Base-by-base conservation (phyloP, 805 yeast species). In the Vanderwaltozyma verrucispora region DNA sequence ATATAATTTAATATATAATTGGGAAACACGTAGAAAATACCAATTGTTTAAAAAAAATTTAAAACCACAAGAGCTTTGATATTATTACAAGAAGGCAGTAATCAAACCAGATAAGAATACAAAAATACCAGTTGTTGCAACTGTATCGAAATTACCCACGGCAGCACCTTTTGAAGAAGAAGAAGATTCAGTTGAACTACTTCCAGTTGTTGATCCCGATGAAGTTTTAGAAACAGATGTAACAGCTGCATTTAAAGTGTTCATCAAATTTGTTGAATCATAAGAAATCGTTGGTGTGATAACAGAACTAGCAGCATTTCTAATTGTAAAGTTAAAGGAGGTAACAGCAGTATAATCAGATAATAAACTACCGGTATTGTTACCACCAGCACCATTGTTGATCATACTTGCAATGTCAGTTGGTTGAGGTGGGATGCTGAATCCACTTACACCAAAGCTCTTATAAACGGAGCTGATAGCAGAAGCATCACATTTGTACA, bases 351-450 rank as follows among this genome's bases (percentile, higher is more conserved):
- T 48, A 31, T 69, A 59, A 32, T 61, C 63, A n/a, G 50, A 46
- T 39, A 72, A 49, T 21, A 74, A 50, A 24, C 60, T 37, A 42
- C 79, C 79, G 38, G 62, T 49, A 36, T 71, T 68, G 20, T 67
- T 50, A 40, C 62, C 58, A 43, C 62, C 61, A 30, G 64, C 71
- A 56, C 80, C 80, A 44, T 69, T 54, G 41, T 63, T 49, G 45
- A 74, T 73, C 54, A 72, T 44, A 5, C 52, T 50, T 9, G 63
- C 46, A 39, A 68, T 62, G 16, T 64, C 73, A 30, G 54, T 60
- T 36, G 76, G 73, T 39, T 63, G 69, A 10, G 54, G 56, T 32
- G 77, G 77, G n/a, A 73, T 49, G 12, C 63, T 56, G 45, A 73
- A 73, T 41, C 65, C 46, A 3, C 41, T 60, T 14, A 68, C 67